These are phyloP conservation scores for Plasmodium sp. DNA, from an alignment of 169 alveolate species.

Conservation along the genomic window DNA sequence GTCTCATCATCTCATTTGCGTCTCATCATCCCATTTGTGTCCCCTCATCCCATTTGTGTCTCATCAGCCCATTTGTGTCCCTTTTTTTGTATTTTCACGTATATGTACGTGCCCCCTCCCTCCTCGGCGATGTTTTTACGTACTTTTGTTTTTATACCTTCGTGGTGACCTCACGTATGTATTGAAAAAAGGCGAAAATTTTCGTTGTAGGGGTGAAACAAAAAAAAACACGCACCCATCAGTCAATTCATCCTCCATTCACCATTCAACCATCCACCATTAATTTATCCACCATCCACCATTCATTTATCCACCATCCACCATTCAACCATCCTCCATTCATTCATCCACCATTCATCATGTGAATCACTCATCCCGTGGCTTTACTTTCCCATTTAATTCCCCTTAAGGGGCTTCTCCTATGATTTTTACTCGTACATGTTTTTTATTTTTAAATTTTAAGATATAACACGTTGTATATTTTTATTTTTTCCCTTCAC, in stretches of 20 bases:
- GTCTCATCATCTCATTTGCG: no score
- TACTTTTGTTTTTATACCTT: neutral
- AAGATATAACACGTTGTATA: neutral
- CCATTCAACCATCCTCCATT: no score
- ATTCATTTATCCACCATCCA: no score
- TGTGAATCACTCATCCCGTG: neutral
- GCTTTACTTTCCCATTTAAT: neutral
- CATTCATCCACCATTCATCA: neutral
- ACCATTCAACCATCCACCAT: no score
- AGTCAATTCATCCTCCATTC: neutral
- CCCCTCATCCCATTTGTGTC: no score
- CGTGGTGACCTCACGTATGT: neutral
- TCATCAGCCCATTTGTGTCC: neutral
- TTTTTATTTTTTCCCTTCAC: no score
- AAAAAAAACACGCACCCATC: no score
- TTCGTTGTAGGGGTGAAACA: neutral
- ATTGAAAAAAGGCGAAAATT: neutral
- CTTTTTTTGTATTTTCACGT: neutral
- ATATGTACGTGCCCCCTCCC: neutral
- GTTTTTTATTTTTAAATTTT: neutral
- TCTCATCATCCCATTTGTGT: no score
- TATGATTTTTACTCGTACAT: neutral
- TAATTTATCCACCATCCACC: no score
- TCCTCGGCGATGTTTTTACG: neutral
- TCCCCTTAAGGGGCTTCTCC: neutral